Evolutionary conservation across 2,329 filamentous ascomycete species (phyloP).

Genomic region (Apiospora aurea): DNA sequence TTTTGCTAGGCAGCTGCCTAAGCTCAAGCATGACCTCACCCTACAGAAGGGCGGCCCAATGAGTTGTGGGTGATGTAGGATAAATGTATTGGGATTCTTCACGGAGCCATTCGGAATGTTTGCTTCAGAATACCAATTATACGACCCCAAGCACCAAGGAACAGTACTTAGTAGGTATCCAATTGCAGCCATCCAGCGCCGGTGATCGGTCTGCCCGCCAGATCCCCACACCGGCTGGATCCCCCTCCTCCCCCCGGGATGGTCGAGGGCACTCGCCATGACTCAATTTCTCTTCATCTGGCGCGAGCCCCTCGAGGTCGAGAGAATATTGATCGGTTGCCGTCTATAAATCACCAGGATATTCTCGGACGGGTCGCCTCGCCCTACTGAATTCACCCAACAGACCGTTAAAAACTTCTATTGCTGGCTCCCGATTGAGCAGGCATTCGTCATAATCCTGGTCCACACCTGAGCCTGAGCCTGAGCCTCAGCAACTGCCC

Average conservation of each 20-base stretch:
- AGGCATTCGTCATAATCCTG: conserved; percentile 4
- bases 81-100: not conserved
- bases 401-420: not conserved
- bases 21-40: conserved; percentile 7
- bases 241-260: not conserved
- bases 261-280: not conserved
- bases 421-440: not conserved
- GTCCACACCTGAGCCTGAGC: not conserved
- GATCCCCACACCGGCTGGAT: conserved; percentile 10
- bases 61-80: not conserved
- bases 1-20: not conserved
- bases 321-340: not conserved
- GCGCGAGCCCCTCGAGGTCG: not conserved
- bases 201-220: conserved; percentile 17
- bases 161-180: not conserved
- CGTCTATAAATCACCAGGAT: not conserved
- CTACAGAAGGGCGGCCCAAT: not conserved
- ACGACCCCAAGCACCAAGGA: not conserved
- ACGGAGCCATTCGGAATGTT: not conserved
- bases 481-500: not conserved
- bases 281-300: not conserved
- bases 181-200: conserved; percentile 16
- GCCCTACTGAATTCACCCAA: not conserved
- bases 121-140: not conserved
- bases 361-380: not conserved